Evolutionary conservation across 352 stramenopile genomes (phyloP).

Genomic region (Globisporangium acanthophoron): DNA sequence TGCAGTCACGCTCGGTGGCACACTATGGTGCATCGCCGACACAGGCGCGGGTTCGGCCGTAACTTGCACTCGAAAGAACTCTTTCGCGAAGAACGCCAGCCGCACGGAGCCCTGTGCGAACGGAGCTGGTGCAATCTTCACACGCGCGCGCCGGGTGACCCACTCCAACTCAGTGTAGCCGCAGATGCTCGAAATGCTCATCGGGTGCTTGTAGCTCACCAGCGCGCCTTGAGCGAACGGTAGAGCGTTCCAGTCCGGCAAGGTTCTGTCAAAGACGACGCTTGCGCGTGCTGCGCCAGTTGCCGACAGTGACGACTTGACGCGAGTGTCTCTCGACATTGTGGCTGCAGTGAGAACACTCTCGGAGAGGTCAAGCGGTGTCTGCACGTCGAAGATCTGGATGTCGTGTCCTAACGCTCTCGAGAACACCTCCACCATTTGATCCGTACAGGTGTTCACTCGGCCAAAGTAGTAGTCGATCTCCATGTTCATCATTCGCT

Average conservation of each 20-base stretch:
- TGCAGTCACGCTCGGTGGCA: background rate
- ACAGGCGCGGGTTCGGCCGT: too few relatives aligned
- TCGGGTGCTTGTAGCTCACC: background rate
- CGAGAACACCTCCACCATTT: slow-evolving; percentile 27
- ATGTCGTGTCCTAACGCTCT: slow-evolving; percentile 5
- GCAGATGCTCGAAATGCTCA: background rate
- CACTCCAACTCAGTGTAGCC: background rate
- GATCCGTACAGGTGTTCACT: slow-evolving; percentile 26
- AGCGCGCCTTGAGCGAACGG: background rate
- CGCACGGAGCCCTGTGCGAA: slow-evolving; percentile 35
- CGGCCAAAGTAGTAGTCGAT: slow-evolving; percentile 36
- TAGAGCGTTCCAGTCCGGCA: background rate
- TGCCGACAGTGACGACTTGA: background rate
- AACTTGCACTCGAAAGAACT: slow-evolving; percentile 4
- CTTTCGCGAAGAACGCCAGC: slow-evolving; percentile 25
- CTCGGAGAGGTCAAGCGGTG: background rate
- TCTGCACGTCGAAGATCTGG: background rate
- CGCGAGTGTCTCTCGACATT: background rate
- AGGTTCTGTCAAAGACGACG: background rate
- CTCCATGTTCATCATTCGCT: background rate
- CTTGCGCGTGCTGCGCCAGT: too few relatives aligned
- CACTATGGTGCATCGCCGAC: too few relatives aligned
- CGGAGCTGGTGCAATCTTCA: slow-evolving; percentile 26
- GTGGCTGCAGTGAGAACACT: background rate
- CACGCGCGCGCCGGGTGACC: slow-evolving; percentile 5